Conservation (phyloP, 495 filamentous ascomycete genomes). For the Coniosporium apollinis region DNA sequence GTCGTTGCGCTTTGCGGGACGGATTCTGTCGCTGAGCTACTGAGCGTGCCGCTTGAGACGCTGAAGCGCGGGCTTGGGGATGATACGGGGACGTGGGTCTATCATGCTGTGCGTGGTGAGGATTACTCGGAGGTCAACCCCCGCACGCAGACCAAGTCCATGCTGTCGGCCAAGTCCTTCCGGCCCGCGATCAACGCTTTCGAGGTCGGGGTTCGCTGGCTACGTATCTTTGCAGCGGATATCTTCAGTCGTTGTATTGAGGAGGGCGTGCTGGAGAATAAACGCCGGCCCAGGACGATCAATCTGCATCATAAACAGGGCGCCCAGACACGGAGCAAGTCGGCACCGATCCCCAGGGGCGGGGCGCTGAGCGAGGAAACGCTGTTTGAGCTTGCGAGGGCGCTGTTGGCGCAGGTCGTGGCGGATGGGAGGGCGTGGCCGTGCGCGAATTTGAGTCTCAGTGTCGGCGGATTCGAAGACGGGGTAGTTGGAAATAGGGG, state of each 20-base stretch:
- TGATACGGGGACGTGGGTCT: conserved; percentile 77
- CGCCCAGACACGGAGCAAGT: conserved; percentile 52
- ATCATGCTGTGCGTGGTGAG: conserved; percentile 68
- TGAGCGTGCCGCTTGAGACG: conserved; percentile 57
- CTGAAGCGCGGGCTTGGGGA: conserved; percentile 66
- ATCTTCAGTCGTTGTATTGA: conserved; percentile 82
- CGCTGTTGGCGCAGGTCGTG: conserved; percentile 56
- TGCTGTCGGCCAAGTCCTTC: conserved; percentile 97
- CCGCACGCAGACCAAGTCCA: conserved; percentile 86
- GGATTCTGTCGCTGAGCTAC: conserved; percentile 60
- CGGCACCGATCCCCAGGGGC: conserved; percentile 61
- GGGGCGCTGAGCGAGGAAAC: conserved; percentile 49
- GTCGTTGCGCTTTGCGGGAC: conserved; percentile 61
- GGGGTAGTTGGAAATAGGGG: conserved; percentile 65
- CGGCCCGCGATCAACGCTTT: conserved; percentile 60
- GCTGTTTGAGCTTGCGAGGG: conserved; percentile 65
- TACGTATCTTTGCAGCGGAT: conserved; percentile 83
- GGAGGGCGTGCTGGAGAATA: conserved; percentile 81
- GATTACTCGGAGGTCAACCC: conserved; percentile 81
- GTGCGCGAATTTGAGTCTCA: conserved; percentile 67
- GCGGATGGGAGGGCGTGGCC: conserved; percentile 72
- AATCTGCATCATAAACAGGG: conserved; percentile 64
- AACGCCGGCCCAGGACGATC: conserved; percentile 67
- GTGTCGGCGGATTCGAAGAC: conserved; percentile 82
- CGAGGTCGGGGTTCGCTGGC: conserved; percentile 77